Percentiles rank a stretch among this genome's conserved stretches.
phyloP scores from a whole-genome alignment of 768 basidiomycete genomes.

The Pleurotus salmoneostramineus region DNA sequence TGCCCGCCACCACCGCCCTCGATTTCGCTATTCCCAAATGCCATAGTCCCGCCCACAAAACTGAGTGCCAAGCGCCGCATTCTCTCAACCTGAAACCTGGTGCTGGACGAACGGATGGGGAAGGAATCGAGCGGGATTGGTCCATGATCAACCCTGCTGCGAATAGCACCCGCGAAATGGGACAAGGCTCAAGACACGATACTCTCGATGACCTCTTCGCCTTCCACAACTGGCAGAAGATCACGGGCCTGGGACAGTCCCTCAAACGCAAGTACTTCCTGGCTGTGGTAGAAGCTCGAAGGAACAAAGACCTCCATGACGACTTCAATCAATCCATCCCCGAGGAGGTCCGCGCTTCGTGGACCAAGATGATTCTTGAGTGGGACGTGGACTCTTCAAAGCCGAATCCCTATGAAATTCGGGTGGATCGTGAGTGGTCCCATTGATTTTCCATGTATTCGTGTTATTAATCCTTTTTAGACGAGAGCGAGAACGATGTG shows the following conservation, averaged over 20 bases:
- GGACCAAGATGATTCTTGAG: background rate
- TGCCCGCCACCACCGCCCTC: slow-evolving; percentile 13
- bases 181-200: slow-evolving; percentile 12
- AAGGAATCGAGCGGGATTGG: slow-evolving; percentile 18
- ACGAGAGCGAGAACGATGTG: background rate
- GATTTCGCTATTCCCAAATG: slow-evolving; percentile 18
- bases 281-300: slow-evolving; percentile 7
- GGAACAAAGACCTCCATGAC: background rate
- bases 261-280: slow-evolving; percentile 8
- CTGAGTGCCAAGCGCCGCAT: slow-evolving; percentile 9
- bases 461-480: background rate
- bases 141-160: slow-evolving; percentile 5
- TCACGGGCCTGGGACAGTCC: slow-evolving; percentile 10
- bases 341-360: background rate
- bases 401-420: slow-evolving; percentile 15
- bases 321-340: background rate
- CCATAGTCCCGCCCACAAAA: slow-evolving; percentile 13
- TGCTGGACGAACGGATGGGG: slow-evolving; percentile 25
- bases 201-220: slow-evolving; percentile 13
- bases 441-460: background rate
- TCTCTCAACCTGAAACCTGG: slow-evolving; percentile 24
- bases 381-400: slow-evolving; percentile 15
- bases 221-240: slow-evolving; percentile 11
- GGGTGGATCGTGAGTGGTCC: background rate
- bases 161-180: slow-evolving; percentile 14